A percentile compares a stretch with the other conserved stretches of the same genome.
These are phyloP conservation scores for Penicillium cosmopolitanum DNA, from an alignment of 495 filamentous ascomycete species.

Conservation along the genomic window DNA sequence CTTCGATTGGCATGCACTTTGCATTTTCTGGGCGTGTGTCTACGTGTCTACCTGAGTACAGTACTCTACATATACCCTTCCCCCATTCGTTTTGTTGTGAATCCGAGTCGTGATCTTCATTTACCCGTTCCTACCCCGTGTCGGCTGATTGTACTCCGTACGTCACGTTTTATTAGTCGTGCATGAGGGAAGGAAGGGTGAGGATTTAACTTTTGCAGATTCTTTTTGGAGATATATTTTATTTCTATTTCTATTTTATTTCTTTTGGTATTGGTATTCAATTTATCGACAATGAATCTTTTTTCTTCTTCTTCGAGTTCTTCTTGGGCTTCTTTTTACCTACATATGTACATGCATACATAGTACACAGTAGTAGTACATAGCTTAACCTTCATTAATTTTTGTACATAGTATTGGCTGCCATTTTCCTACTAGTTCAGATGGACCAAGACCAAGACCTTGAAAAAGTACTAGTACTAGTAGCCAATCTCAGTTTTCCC, in stretches of 20 bases:
- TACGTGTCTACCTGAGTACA: constrained; percentile 12
- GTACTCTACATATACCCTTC: constrained; percentile 9
- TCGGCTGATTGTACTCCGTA: constrained; percentile 11
- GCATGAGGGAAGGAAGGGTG: constrained; percentile 22
- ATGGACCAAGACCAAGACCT: too few relatives aligned
- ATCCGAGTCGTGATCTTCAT: neutral
- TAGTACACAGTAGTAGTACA: too few relatives aligned
- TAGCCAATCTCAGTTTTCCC: too few relatives aligned
- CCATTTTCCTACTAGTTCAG: too few relatives aligned
- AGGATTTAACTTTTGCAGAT: constrained; percentile 5
- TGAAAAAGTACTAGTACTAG: too few relatives aligned
- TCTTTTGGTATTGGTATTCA: neutral
- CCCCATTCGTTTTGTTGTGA: neutral
- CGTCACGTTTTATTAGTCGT: constrained; percentile 19
- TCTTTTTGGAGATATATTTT: neutral
- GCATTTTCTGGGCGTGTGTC: constrained; percentile 20
- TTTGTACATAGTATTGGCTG: too few relatives aligned
- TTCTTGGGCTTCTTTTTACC: neutral
- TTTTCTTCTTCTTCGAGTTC: neutral
- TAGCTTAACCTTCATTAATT: too few relatives aligned
- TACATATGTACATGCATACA: neutral
- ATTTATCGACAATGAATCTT: neutral
- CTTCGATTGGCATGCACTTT: constrained; percentile 1
- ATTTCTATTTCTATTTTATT: constrained; percentile 1
- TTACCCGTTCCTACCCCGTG: constrained; percentile 2